These are phyloP conservation scores for Alternaria novae-zelandiae DNA, from an alignment of 2,329 filamentous ascomycete species.

Conservation along the genomic window DNA sequence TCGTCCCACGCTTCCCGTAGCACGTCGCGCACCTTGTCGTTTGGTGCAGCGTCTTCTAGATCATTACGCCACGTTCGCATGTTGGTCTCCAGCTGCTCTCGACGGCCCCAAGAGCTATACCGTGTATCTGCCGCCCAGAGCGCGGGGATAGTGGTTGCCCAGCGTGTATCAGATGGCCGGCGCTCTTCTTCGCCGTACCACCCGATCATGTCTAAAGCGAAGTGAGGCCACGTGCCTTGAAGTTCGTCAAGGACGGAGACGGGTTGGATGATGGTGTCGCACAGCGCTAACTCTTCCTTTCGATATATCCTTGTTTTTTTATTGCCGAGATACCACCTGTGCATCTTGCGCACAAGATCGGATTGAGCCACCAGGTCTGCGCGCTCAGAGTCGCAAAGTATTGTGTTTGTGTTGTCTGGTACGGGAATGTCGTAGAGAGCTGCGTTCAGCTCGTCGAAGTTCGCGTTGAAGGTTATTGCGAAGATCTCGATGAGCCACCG, in stretches of 20 bases:
- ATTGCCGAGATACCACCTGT: too few relatives aligned
- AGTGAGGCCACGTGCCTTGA: too few relatives aligned
- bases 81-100: too few relatives aligned
- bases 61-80: too few relatives aligned
- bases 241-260: too few relatives aligned
- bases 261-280: too few relatives aligned
- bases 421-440: neutral
- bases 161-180: neutral
- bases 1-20: neutral
- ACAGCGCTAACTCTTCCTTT: too few relatives aligned
- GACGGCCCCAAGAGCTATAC: too few relatives aligned
- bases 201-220: slow-evolving; percentile 1
- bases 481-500: neutral
- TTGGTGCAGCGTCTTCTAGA: too few relatives aligned
- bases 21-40: neutral
- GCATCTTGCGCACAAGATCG: neutral
- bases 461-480: neutral
- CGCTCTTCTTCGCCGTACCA: slow-evolving; percentile 1
- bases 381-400: neutral
- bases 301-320: too few relatives aligned
- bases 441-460: neutral
- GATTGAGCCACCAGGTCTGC: neutral
- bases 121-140: too few relatives aligned
- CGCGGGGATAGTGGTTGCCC: neutral
- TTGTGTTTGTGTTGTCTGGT: neutral